Base-by-base conservation (phyloP, 768 basidiomycete genomes). In the Mycena vitilis region DNA sequence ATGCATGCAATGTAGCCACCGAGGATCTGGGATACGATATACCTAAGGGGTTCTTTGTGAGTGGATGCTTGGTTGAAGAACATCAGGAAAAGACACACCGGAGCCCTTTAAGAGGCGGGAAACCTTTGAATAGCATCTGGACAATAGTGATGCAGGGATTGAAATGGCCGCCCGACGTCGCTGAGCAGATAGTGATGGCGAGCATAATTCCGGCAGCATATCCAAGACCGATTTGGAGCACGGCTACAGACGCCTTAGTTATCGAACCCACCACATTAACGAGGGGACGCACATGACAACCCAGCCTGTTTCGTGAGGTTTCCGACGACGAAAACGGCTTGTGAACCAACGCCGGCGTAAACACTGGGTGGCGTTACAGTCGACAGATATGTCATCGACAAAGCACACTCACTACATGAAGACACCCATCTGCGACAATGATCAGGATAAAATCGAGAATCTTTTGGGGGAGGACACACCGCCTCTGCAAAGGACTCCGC, bases 1-100 rank as follows among this genome's bases (percentile, higher is more conserved):
- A 90, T 78, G 63, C 85, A 87, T 0, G 89, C 91, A 68, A 92
- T 76, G 70, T 88, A 91, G 15, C 84, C 88, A 6, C 91, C 92
- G 5, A 91, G 69, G 68, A 91, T 83, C 73, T 94, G 92, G 0
- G 89, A 86, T 15, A 85, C 48, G 66, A 92, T 89, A 73, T 91
- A 92, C 77, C 90, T 91, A 53, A 11, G 2, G 4, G 6, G 20
- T n/a, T n/a, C n/a, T n/a, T n/a, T 42, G 10, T 44, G 42, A 25
- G 12, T 58, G 20, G 45, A 8, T 34, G 34, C 23, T 56, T 37
- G 36, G 60, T 36, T 3, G 37, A 30, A 5, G 42, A 5, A 10
- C 30, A 30, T 15, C 51, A 30, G 30, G 36, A 8, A 20, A 66
- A 30, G 11, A 73, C 79, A 65, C 47, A 89, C 90, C 86, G 79